Conservation (phyloP, 257 asterid genomes). For the Voacanga thouarsii region DNA sequence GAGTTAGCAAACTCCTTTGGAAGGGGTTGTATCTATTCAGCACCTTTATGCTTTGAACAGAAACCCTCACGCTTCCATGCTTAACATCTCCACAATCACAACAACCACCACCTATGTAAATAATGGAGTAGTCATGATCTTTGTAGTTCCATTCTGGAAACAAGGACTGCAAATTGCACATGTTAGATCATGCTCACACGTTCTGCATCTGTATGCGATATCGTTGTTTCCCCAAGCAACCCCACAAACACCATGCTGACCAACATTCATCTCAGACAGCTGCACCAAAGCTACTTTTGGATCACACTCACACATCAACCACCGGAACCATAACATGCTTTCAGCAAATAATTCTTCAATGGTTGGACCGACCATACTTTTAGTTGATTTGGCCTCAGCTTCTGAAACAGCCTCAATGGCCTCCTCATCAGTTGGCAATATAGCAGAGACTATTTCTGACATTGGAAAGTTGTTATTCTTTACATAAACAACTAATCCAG, state of each 20-base stretch:
- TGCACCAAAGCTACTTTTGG: slow-evolving; percentile 55
- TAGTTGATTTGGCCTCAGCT: slow-evolving; percentile 22
- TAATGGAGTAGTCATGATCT: slow-evolving; percentile 87
- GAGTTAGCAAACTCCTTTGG: slow-evolving; percentile 55
- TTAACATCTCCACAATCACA: slow-evolving; percentile 97
- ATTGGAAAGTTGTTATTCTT: too few species aligned
- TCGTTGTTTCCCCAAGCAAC: slow-evolving; percentile 87
- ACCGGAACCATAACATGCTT: slow-evolving; percentile 74
- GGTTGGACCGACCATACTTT: slow-evolving; percentile 20
- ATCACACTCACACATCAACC: slow-evolving; percentile 91
- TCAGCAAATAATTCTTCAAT: slow-evolving; percentile 47
- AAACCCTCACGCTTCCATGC: slow-evolving; percentile 99
- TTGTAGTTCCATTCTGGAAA: slow-evolving; percentile 83
- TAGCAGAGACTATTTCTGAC: too few species aligned
- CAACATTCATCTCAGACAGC: slow-evolving; percentile 51
- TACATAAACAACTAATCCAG: too few species aligned
- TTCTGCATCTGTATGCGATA: slow-evolving; percentile 87
- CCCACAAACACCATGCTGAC: slow-evolving; percentile 89
- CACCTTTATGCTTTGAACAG: slow-evolving; percentile 92
- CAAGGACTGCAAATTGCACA: slow-evolving; percentile 97
- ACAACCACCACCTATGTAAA: slow-evolving; percentile 92
- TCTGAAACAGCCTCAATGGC: slow-evolving; percentile 32
- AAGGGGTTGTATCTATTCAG: slow-evolving; percentile 85
- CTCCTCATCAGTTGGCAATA: slow-evolving; percentile 64
- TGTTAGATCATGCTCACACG: slow-evolving; percentile 93